These are phyloP conservation scores for Auricularia sp. DNA, from an alignment of 768 basidiomycete genomes.

Conservation along the genomic window DNA sequence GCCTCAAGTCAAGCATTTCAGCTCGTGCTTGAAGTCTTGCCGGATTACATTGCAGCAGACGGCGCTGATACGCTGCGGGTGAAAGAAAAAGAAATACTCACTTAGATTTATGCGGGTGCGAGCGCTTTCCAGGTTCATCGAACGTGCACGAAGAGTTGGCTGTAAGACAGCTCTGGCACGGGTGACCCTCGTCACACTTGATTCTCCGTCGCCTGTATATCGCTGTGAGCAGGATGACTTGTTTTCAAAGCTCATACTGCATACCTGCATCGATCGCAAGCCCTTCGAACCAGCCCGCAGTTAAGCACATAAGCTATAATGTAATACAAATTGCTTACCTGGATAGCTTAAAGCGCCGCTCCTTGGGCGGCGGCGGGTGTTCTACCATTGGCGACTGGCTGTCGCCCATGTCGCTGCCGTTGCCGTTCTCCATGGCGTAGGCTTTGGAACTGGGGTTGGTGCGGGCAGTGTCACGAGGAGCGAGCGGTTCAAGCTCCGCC, in stretches of 20 bases:
- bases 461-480: too few relatives aligned
- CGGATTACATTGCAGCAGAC: too few relatives aligned
- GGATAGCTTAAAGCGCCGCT: conserved; percentile 79
- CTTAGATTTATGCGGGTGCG: conserved; percentile 85
- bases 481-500: too few relatives aligned
- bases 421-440: too few relatives aligned
- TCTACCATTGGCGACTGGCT: background rate
- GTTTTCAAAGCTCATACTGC: conserved; percentile 16
- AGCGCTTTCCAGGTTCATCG: conserved; percentile 78
- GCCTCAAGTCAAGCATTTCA: too few relatives aligned
- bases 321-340: conserved; percentile 37
- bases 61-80: background rate
- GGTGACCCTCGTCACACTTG: conserved; percentile 83
- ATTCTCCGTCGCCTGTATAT: conserved; percentile 60
- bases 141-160: conserved; percentile 77
- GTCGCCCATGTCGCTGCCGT: too few relatives aligned
- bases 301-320: background rate
- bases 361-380: conserved; percentile 34
- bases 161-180: conserved; percentile 79
- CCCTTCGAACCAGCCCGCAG: conserved; percentile 32
- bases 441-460: too few relatives aligned
- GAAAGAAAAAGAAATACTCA: conserved; percentile 27
- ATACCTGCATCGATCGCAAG: conserved; percentile 87
- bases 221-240: background rate
- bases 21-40: too few relatives aligned